Percentiles rank a stretch among this genome's conserved stretches.
Evolutionary conservation across 768 basidiomycete species (phyloP).

Genomic region (Suillus occidentalis): DNA sequence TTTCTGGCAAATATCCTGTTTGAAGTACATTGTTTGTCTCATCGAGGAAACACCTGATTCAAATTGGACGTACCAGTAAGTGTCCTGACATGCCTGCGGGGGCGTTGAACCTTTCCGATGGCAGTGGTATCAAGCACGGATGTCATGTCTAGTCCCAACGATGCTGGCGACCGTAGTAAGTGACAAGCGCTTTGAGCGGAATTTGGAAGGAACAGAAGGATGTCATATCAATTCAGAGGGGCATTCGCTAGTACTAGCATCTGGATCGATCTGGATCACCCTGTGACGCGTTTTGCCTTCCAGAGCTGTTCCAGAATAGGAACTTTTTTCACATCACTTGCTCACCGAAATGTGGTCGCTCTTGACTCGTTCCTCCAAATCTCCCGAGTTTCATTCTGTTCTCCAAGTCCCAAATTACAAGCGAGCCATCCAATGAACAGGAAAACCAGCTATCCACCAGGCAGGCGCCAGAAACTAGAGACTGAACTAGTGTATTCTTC

Average conservation of each 20-base stretch:
- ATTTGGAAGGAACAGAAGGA: neutral
- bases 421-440: too few relatives aligned
- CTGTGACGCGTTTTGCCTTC: neutral
- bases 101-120: conserved; percentile 57
- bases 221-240: neutral
- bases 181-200: neutral
- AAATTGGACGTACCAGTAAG: conserved; percentile 49
- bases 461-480: too few relatives aligned
- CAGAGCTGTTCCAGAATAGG: neutral
- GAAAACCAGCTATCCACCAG: too few relatives aligned
- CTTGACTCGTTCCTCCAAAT: too few relatives aligned
- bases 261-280: neutral
- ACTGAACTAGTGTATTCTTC: too few relatives aligned
- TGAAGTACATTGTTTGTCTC: conserved; percentile 6
- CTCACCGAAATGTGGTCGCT: too few relatives aligned
- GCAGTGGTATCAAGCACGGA: conserved; percentile 62
- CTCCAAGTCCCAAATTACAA: too few relatives aligned
- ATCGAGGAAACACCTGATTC: neutral
- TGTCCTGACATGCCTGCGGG: conserved; percentile 66
- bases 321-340: neutral
- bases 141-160: conserved; percentile 44
- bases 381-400: too few relatives aligned
- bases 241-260: neutral
- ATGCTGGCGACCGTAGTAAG: neutral
- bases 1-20: conserved; percentile 76